Evolutionary conservation across 2,329 filamentous ascomycete genomes (phyloP).

Genomic region (Fonsecaea erecta): DNA sequence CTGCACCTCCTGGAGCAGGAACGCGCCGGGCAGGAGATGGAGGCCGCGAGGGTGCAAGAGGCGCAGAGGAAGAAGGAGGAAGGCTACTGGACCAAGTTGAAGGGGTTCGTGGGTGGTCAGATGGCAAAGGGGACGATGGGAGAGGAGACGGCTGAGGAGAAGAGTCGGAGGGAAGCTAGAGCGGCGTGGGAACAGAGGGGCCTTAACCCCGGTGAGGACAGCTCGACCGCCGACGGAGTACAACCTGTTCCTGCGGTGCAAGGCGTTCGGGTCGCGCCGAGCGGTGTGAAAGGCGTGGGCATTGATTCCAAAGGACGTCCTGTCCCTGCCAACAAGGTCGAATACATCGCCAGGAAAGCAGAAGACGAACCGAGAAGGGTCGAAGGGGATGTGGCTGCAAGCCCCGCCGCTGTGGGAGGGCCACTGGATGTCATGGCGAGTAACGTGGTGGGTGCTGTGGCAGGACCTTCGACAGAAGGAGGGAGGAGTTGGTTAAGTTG

Average conservation of each 20-base stretch:
- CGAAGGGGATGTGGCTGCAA: slow-evolving; percentile 13
- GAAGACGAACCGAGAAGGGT: slow-evolving; percentile 19
- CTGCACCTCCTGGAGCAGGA: slow-evolving; percentile 52
- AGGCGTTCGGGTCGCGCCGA: slow-evolving; percentile 18
- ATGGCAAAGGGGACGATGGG: slow-evolving; percentile 33
- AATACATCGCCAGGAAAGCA: slow-evolving; percentile 26
- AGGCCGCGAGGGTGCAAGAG: slow-evolving; percentile 48
- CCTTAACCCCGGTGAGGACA: slow-evolving; percentile 11
- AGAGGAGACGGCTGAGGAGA: slow-evolving; percentile 26
- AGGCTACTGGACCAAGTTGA: slow-evolving; percentile 34
- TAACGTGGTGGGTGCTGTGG: slow-evolving; percentile 28
- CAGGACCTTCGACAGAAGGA: slow-evolving; percentile 17
- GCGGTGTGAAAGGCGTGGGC: slow-evolving; percentile 34
- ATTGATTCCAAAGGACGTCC: slow-evolving; percentile 37
- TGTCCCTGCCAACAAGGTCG: slow-evolving; percentile 33
- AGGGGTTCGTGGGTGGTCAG: slow-evolving; percentile 25
- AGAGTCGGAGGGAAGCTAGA: slow-evolving; percentile 18
- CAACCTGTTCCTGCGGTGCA: slow-evolving; percentile 14
- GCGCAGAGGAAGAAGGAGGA: slow-evolving; percentile 48
- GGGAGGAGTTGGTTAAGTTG: slow-evolving; percentile 30
- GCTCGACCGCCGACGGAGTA: slow-evolving; percentile 27
- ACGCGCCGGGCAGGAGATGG: slow-evolving; percentile 50
- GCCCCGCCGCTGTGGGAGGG: slow-evolving; percentile 25
- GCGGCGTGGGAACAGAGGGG: slow-evolving; percentile 17
- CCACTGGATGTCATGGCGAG: slow-evolving; percentile 33